Evolutionary conservation across 768 basidiomycete species (phyloP).

Genomic region (Steccherinum ochraceum): DNA sequence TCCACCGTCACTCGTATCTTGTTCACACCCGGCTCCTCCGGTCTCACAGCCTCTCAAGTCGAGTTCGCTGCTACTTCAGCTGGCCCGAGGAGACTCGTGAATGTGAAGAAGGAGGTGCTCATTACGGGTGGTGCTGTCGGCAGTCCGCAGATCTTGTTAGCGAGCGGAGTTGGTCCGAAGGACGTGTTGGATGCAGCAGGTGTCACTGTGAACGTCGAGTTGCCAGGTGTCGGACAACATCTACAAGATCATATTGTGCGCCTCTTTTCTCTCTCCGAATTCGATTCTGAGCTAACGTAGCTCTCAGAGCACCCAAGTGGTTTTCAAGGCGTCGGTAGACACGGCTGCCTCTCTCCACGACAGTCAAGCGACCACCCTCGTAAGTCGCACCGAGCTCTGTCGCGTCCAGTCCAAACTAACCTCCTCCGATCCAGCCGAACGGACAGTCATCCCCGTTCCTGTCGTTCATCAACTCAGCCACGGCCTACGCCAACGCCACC

Average conservation of each 20-base stretch:
- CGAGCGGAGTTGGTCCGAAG: conserved; percentile 52
- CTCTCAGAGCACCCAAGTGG: conserved; percentile 29
- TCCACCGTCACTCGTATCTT: conserved; percentile 52
- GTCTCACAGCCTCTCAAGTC: conserved; percentile 38
- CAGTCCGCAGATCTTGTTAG: conserved; percentile 48
- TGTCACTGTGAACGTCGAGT: conserved; percentile 37
- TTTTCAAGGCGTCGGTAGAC: conserved; percentile 30
- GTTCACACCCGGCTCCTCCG: conserved; percentile 28
- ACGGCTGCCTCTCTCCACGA: conserved; percentile 31
- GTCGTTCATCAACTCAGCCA: conserved; percentile 60
- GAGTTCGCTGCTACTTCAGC: conserved; percentile 37
- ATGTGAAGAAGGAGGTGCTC: conserved; percentile 58
- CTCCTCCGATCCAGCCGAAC: conserved; percentile 9
- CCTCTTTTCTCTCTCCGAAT: not conserved
- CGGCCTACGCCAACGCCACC: conserved; percentile 51
- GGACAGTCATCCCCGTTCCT: conserved; percentile 28
- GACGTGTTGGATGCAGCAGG: conserved; percentile 42
- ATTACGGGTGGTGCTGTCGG: conserved; percentile 42
- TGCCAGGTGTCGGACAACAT: conserved; percentile 59
- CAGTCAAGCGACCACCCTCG: conserved; percentile 17
- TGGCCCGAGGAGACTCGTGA: conserved; percentile 33
- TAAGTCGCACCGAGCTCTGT: too few species aligned
- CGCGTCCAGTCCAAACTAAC: not conserved
- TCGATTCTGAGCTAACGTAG: not conserved
- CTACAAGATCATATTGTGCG: conserved; percentile 46